Evolutionary conservation across 768 basidiomycete species (phyloP).

Genomic region (Rhodotorula kratochvilovae): DNA sequence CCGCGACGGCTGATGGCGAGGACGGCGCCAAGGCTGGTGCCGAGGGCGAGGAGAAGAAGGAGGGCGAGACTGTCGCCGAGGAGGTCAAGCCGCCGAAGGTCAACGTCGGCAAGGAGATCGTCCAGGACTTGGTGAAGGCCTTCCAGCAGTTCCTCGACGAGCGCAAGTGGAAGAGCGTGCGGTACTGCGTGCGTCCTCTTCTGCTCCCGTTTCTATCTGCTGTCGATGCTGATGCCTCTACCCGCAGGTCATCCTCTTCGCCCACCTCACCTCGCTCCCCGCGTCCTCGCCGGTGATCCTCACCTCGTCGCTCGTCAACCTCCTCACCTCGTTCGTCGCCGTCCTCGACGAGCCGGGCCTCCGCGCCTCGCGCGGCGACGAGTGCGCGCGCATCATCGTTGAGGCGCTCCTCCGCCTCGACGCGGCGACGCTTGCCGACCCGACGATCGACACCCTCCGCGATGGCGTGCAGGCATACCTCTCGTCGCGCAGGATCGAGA

Average conservation of each 20-base stretch:
- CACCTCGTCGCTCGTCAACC: conserved; percentile 68
- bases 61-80: conserved; percentile 49
- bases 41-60: conserved; percentile 45
- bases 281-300: conserved; percentile 55
- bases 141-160: conserved; percentile 86
- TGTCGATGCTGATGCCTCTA: neutral
- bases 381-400: conserved; percentile 71
- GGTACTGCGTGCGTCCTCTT: conserved; percentile 55
- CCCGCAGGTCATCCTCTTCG: conserved; percentile 82
- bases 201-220: neutral
- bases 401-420: conserved; percentile 73
- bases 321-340: conserved; percentile 75
- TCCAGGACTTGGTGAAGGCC: conserved; percentile 86
- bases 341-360: conserved; percentile 87
- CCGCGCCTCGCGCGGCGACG: conserved; percentile 75
- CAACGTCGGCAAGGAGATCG: conserved; percentile 62
- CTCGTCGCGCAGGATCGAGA: conserved; percentile 51
- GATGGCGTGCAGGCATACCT: conserved; percentile 25
- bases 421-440: conserved; percentile 8
- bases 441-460: conserved; percentile 24
- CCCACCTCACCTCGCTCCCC: conserved; percentile 68
- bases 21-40: neutral
- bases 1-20: conserved; percentile 12
- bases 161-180: conserved; percentile 81
- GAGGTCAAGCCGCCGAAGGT: conserved; percentile 48